phyloP scores from a whole-genome alignment of 805 yeast species.

The Pichia ethanolica region DNA sequence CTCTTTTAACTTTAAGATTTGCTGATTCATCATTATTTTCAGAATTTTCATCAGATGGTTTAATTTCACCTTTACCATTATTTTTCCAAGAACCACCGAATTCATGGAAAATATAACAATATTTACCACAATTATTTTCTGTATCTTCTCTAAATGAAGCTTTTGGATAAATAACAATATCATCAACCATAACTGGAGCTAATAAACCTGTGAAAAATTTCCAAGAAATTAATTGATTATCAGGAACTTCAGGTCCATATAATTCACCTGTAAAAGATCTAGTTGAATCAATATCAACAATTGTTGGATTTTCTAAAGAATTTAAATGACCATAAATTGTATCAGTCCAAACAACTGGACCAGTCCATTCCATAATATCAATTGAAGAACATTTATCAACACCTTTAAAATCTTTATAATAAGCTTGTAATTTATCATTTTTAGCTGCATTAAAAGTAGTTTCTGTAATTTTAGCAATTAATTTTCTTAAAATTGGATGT shows the following conservation, averaged over 20 bases:
- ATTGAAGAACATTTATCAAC: conserved; percentile 31
- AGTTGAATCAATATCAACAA: conserved; percentile 27
- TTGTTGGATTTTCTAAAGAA: conserved; percentile 27
- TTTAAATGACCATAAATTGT: conserved; percentile 60
- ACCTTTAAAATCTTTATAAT: conserved; percentile 30
- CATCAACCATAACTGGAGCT: conserved; percentile 30
- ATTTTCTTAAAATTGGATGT: conserved; percentile 50
- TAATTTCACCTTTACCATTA: conserved; percentile 30
- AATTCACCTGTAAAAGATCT: conserved; percentile 24
- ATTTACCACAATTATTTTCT: conserved; percentile 29
- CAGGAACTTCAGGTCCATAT: conserved; percentile 26
- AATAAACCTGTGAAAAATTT: conserved; percentile 28
- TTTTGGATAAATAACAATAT: conserved; percentile 29
- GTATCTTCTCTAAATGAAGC: conserved; percentile 28
- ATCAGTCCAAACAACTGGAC: conserved; percentile 75
- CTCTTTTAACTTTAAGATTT: conserved; percentile 6
- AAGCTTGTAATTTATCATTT: conserved; percentile 28
- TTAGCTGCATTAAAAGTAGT: conserved; percentile 36
- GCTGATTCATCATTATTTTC: conserved; percentile 12
- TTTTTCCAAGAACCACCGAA: conserved; percentile 33
- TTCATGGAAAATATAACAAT: conserved; percentile 28
- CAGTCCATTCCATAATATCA: conserved; percentile 69
- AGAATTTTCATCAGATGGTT: conserved; percentile 22
- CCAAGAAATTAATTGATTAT: conserved; percentile 26
- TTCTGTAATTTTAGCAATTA: conserved; percentile 47